Conservation (phyloP, 2,329 filamentous ascomycete genomes). For the Cladosporium velox region DNA sequence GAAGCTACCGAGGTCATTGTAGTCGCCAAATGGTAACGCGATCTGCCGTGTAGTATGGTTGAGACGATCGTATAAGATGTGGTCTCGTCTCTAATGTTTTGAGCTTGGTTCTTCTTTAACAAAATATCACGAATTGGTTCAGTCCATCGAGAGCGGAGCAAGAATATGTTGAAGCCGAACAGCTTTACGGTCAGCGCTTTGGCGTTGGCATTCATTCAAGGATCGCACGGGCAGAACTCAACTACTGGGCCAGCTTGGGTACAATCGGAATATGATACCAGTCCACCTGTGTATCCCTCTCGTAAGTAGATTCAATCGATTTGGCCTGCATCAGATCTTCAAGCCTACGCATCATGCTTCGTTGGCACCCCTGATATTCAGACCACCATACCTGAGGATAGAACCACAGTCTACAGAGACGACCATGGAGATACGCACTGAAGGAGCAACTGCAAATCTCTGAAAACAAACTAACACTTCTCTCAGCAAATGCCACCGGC, state of each 20-base stretch:
- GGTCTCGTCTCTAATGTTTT: not conserved
- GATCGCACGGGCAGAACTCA: slow-evolving; percentile 22
- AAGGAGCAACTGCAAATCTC: not conserved
- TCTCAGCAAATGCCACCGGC: slow-evolving; percentile 28
- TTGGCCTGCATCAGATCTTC: not conserved
- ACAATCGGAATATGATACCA: slow-evolving; percentile 29
- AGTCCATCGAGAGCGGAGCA: not conserved
- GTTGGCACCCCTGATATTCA: not conserved
- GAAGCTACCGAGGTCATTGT: not conserved
- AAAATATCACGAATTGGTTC: not conserved
- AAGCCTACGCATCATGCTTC: not conserved
- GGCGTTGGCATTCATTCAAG: not conserved
- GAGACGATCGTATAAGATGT: not conserved
- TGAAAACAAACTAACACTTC: not conserved
- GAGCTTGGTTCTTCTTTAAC: not conserved
- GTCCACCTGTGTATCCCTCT: slow-evolving; percentile 30
- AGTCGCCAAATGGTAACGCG: not conserved
- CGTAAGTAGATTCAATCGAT: slow-evolving; percentile 21
- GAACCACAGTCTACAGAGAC: not conserved
- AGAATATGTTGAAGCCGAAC: not conserved
- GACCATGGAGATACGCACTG: not conserved
- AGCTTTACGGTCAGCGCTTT: not conserved
- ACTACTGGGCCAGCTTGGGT: slow-evolving; percentile 27
- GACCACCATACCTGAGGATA: not conserved
- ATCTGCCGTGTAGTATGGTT: not conserved